Evolutionary conservation across 1,139 yeast genomes (phyloP).

Genomic region (Pichia sp.): DNA sequence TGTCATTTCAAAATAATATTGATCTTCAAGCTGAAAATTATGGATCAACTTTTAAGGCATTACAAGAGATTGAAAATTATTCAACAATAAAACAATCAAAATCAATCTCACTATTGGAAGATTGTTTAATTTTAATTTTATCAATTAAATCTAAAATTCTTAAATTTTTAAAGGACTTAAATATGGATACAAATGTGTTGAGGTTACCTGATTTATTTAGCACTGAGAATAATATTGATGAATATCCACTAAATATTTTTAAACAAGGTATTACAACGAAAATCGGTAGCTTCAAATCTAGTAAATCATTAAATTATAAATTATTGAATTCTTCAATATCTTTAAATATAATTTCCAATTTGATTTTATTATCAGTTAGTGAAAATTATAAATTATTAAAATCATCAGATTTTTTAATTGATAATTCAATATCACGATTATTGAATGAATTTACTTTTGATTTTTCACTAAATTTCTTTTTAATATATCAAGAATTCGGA

Average conservation of each 20-base stretch:
- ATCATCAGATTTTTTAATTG: slow-evolving; percentile 7
- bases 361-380: slow-evolving; percentile 29
- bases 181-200: slow-evolving; percentile 20
- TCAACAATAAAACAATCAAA: slow-evolving; percentile 6
- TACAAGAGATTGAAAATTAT: slow-evolving; percentile 15
- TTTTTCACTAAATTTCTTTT: slow-evolving; percentile 25
- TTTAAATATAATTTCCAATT: slow-evolving; percentile 29
- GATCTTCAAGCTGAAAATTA: slow-evolving; percentile 11
- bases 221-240: slow-evolving; percentile 10
- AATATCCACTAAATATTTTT: slow-evolving; percentile 23
- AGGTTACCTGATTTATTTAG: slow-evolving; percentile 16
- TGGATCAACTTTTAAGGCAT: slow-evolving; percentile 19
- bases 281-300: slow-evolving; percentile 25
- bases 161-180: slow-evolving; percentile 15
- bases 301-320: slow-evolving; percentile 27
- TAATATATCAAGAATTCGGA: slow-evolving; percentile 35
- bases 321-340: slow-evolving; percentile 28
- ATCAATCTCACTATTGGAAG: slow-evolving; percentile 17
- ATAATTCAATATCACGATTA: slow-evolving; percentile 20
- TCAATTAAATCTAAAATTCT: slow-evolving; percentile 20
- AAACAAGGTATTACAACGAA: slow-evolving; percentile 21
- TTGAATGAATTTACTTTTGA: slow-evolving; percentile 23
- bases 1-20: slow-evolving; percentile 28
- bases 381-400: slow-evolving; percentile 23
- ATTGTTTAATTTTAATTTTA: slow-evolving; percentile 19